A percentile compares a stretch with the other conserved stretches of the same genome.
Evolutionary conservation across 257 asterid species (phyloP).

Genomic region (Eucommia ulmoides): DNA sequence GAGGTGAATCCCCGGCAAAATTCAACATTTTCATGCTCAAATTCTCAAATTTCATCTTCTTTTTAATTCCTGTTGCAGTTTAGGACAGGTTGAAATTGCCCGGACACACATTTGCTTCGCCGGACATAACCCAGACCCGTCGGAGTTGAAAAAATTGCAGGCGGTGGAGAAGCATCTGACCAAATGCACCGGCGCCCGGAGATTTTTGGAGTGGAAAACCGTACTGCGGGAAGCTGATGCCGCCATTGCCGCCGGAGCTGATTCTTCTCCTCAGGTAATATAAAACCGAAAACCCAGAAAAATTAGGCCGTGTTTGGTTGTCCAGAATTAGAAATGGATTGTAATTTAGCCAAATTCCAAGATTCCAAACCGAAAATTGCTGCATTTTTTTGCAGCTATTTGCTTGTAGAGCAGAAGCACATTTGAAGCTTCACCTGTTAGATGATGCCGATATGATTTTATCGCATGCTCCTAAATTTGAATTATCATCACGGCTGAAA

Average conservation of each 20-base stretch:
- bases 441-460: neutral
- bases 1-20: neutral
- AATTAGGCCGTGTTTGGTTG: neutral
- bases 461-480: neutral
- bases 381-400: neutral
- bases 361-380: too few species aligned
- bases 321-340: neutral
- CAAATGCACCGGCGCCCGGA: constrained; percentile 1
- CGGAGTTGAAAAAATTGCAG: constrained; percentile 20
- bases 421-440: constrained; percentile 1
- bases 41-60: neutral
- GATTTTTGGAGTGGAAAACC: neutral
- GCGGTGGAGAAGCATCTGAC: neutral
- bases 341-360: neutral
- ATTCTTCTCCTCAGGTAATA: neutral
- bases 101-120: constrained; percentile 42
- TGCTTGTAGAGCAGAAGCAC: constrained; percentile 2
- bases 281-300: neutral
- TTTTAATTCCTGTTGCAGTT: constrained; percentile 15
- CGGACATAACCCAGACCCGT: constrained; percentile 41
- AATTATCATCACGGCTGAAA: neutral
- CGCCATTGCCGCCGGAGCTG: constrained; percentile 1
- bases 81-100: constrained; percentile 33
- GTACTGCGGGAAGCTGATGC: constrained; percentile 1
- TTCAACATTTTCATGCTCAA: too few species aligned